Conservation (phyloP, 306 rosid genomes). For the Argentina anserina region DNA sequence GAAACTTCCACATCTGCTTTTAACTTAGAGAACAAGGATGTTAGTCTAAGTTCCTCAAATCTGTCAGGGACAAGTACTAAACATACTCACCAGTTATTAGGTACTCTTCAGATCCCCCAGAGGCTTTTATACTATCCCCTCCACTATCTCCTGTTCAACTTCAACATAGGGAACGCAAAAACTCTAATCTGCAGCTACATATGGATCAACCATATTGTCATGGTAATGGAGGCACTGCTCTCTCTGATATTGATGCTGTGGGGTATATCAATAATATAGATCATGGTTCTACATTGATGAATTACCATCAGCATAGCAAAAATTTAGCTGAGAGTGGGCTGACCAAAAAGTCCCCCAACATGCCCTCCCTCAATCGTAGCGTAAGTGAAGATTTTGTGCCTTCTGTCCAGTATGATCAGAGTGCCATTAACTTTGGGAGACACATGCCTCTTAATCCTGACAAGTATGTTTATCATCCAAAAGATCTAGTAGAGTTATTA, state of each 20-base stretch:
- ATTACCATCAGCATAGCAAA: constrained; percentile 42
- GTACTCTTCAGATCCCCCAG: constrained; percentile 38
- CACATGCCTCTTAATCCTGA: constrained; percentile 37
- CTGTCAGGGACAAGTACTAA: constrained; percentile 34
- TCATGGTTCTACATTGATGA: constrained; percentile 41
- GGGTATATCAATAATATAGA: constrained; percentile 36
- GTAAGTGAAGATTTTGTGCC: constrained; percentile 43
- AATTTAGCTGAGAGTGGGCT: constrained; percentile 34
- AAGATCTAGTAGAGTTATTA: constrained; percentile 24
- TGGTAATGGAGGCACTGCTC: constrained; percentile 37
- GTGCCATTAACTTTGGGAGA: constrained; percentile 34
- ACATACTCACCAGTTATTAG: constrained; percentile 44
- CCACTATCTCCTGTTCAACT: constrained; percentile 35
- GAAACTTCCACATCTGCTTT: constrained; percentile 45
- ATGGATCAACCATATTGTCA: constrained; percentile 36
- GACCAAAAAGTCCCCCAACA: constrained; percentile 28
- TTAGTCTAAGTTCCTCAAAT: constrained; percentile 41
- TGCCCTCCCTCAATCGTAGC: constrained; percentile 40
- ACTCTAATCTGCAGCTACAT: constrained; percentile 30
- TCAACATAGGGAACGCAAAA: constrained; percentile 46
- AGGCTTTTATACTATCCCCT: constrained; percentile 47
- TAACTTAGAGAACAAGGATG: constrained; percentile 47
- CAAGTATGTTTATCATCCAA: constrained; percentile 31
- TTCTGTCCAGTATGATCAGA: constrained; percentile 34
- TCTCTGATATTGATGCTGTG: constrained; percentile 49